A percentile compares a stretch with the other conserved stretches of the same genome.
Evolutionary conservation across 2,329 filamentous ascomycete species (phyloP).

Genomic region (Graphilbum ipis-grandicollis): DNA sequence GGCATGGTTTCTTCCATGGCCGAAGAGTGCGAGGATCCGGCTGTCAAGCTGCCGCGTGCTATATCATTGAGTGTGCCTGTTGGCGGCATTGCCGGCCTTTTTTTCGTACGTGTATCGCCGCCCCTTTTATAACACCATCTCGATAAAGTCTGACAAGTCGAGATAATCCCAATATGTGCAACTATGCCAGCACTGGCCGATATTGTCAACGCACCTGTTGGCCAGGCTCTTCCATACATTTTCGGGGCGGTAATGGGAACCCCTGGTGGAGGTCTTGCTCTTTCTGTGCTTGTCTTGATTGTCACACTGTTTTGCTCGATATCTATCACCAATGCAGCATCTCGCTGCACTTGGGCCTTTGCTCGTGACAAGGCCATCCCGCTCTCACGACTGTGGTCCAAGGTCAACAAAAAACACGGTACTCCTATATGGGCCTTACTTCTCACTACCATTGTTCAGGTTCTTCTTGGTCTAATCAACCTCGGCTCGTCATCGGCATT

Average conservation of each 20-base stretch:
- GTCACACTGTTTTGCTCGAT: constrained; percentile 23
- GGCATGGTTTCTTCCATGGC: constrained; percentile 7
- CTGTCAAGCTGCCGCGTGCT: constrained; percentile 4
- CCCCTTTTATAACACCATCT: not conserved
- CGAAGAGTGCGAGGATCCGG: constrained; percentile 5
- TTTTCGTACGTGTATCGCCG: constrained; percentile 9
- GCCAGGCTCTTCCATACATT: constrained; percentile 26
- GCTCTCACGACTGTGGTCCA: constrained; percentile 18
- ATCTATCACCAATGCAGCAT: constrained; percentile 15
- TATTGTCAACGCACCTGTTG: constrained; percentile 23
- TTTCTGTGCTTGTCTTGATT: constrained; percentile 23
- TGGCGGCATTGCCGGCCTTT: constrained; percentile 4
- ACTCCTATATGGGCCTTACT: constrained; percentile 16
- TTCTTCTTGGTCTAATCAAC: constrained; percentile 22
- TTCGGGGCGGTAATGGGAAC: constrained; percentile 24
- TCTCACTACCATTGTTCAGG: constrained; percentile 17
- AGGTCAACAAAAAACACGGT: constrained; percentile 16
- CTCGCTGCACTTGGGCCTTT: constrained; percentile 8
- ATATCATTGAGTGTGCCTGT: constrained; percentile 3
- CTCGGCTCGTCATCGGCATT: constrained; percentile 25
- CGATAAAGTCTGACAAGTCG: too few species aligned
- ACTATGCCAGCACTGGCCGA: constrained; percentile 27
- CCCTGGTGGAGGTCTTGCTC: constrained; percentile 22
- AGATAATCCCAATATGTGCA: constrained; percentile 33
- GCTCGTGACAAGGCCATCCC: constrained; percentile 23